These are phyloP conservation scores for Tolypocladium tundrense DNA, from an alignment of 2,329 filamentous ascomycete genomes.

Conservation along the genomic window DNA sequence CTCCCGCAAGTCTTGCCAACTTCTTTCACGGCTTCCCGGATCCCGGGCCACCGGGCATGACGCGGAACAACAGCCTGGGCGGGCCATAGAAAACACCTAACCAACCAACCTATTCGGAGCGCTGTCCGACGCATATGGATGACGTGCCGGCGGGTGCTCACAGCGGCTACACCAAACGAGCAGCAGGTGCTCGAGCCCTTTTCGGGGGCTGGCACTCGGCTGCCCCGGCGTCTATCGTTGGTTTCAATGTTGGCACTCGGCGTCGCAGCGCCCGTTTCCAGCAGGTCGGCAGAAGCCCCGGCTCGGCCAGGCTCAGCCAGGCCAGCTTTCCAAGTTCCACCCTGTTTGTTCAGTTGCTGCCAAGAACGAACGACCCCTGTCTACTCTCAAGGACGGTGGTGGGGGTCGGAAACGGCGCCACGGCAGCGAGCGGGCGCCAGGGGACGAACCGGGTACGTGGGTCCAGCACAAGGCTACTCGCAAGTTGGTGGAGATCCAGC, in stretches of 20 bases:
- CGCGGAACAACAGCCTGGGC: not conserved
- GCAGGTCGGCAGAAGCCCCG: not conserved
- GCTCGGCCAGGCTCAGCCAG: not conserved
- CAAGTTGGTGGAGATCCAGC: not conserved
- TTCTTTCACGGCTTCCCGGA: not conserved
- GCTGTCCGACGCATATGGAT: not conserved
- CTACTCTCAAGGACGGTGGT: not conserved
- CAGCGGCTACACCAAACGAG: not conserved
- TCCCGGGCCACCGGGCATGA: not conserved
- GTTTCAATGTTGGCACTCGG: not conserved
- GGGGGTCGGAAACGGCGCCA: not conserved
- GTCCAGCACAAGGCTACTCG: not conserved
- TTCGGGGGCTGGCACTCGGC: not conserved
- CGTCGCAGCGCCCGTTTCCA: not conserved
- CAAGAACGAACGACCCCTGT: no score
- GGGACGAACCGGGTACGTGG: conserved; percentile 6
- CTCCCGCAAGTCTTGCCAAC: not conserved
- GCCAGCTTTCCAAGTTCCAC: not conserved
- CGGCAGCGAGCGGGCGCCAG: not conserved
- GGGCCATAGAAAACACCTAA: no score
- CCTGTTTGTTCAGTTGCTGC: not conserved
- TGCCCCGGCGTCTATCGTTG: not conserved
- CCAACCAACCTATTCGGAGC: no score
- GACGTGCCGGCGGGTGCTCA: not conserved
- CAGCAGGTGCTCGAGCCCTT: not conserved